Base-by-base conservation (phyloP, 352 stramenopile species). In the Pythium brassicae region DNA sequence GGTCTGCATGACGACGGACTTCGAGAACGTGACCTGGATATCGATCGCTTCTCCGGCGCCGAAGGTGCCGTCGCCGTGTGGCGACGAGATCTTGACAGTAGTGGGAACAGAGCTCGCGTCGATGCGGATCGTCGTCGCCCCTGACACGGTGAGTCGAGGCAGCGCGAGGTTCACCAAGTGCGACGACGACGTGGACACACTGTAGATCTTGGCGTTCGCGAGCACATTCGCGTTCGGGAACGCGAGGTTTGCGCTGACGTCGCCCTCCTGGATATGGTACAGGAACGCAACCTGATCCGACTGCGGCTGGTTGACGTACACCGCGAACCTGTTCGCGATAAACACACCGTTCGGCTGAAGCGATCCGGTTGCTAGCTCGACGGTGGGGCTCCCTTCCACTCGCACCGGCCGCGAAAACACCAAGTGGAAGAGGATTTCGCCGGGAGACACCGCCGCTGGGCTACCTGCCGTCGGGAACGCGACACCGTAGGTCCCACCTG, bases 21-120 rank as follows among this genome's bases (percentile, higher is more conserved):
- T 89, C 0, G 80, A 86, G 39, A 93, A 87, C 11, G 61, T 82
- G 11, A 90, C 62, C 17, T 87, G 62, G 22, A 93, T 86, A 7
- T 80, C 61, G 22, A 93, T 86, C 19, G 79, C 62, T 50, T 93
- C 80, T 2, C 83, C 83, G 2, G 68, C 73, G 1, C 80, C 83
- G 52, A 81, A 83, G 0, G 66, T 62, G 0, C 80, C 78, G 34
- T 89, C 61, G 0, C 51, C 27, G 12, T 87, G 76, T 0, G 64
- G 61, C 0, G 83, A 88, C 22, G 76, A 83, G 19, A 93, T 35
- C 32, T 82, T 72, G 1, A 88, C 70, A 0, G 79, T 83, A 3
- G 79, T 79, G 4, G 82, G 76, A 0, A 86, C 72, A 0, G 81
- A 82, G 34, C 62, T 68, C 12, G 76, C 62, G 35, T 89, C 75